These are phyloP conservation scores for Sutorius eximius DNA, from an alignment of 1,284 basidiomycete genomes.

Conservation along the genomic window DNA sequence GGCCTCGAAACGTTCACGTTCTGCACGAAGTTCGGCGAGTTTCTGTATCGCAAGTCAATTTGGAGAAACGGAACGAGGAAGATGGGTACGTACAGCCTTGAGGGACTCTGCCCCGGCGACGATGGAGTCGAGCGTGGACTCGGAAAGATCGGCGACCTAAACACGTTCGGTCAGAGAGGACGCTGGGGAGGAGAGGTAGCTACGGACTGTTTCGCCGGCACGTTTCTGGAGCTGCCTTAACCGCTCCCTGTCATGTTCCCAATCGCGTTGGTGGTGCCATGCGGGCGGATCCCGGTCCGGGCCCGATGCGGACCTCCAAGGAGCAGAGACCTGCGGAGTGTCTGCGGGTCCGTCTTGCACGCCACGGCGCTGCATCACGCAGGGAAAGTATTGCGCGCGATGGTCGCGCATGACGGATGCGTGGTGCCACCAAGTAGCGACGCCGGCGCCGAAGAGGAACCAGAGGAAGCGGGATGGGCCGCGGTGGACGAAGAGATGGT, in stretches of 20 bases:
- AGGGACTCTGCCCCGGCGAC: slow-evolving; percentile 55
- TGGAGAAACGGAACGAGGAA: neutral
- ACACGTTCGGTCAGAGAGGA: neutral
- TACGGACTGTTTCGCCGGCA: slow-evolving; percentile 56
- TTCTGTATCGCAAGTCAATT: slow-evolving; percentile 43
- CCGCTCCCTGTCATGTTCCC: slow-evolving; percentile 45
- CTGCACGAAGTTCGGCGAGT: slow-evolving; percentile 56
- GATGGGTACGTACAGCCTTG: slow-evolving; percentile 51
- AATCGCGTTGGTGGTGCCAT: slow-evolving; percentile 36
- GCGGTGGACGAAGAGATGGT: slow-evolving; percentile 34
- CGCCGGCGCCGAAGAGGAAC: slow-evolving; percentile 61
- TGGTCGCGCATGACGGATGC: slow-evolving; percentile 29
- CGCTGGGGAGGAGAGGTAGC: neutral
- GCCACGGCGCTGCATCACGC: slow-evolving; percentile 22
- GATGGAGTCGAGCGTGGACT: slow-evolving; percentile 65
- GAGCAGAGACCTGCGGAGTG: neutral
- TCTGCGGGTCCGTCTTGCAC: slow-evolving; percentile 7
- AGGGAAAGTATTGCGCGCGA: slow-evolving; percentile 28
- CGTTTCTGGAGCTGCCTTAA: slow-evolving; percentile 48
- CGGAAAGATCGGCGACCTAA: slow-evolving; percentile 65
- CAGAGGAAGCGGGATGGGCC: slow-evolving; percentile 61
- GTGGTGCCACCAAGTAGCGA: slow-evolving; percentile 48
- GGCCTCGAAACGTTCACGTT: slow-evolving; percentile 49
- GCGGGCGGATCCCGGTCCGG: slow-evolving; percentile 20
- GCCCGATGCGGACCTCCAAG: neutral